phyloP scores from a whole-genome alignment of 306 rosid species.

The Inga oerstediana region DNA sequence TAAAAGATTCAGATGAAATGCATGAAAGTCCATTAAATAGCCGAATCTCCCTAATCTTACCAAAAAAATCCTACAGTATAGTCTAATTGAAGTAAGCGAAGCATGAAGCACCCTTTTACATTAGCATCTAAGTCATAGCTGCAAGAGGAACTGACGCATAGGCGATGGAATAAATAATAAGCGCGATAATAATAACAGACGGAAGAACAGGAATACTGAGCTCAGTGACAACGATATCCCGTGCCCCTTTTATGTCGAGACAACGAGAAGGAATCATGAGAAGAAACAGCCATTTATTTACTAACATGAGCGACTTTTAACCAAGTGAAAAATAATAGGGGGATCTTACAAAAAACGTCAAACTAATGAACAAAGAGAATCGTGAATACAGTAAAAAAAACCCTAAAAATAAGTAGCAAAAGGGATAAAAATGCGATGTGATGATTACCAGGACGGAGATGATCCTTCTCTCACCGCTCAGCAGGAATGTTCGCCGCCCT shows the following conservation, averaged over 20 bases:
- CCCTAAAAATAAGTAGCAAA: slow-evolving; percentile 27
- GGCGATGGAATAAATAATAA: neutral
- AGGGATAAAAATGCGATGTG: neutral
- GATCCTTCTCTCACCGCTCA: slow-evolving; percentile 28
- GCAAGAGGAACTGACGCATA: neutral
- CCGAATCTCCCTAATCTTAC: neutral
- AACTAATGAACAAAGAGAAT: slow-evolving; percentile 9
- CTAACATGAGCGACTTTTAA: neutral
- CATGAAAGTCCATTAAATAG: neutral
- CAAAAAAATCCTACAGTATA: neutral
- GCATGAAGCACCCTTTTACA: neutral
- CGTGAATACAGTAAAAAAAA: neutral
- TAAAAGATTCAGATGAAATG: neutral
- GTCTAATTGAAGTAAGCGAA: neutral
- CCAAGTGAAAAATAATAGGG: neutral
- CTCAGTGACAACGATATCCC: neutral
- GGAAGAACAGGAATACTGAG: neutral
- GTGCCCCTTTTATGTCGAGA: neutral
- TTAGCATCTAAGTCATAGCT: neutral
- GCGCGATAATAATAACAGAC: neutral
- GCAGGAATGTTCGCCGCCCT: neutral
- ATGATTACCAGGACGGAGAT: neutral
- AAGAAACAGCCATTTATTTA: neutral
- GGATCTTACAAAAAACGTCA: slow-evolving; percentile 27
- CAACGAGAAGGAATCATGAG: neutral